Evolutionary conservation across 371 early-diverging fungal species (phyloP), one percentile per base, ranked within the genome.

Genomic region (Funneliformis caledonium): DNA sequence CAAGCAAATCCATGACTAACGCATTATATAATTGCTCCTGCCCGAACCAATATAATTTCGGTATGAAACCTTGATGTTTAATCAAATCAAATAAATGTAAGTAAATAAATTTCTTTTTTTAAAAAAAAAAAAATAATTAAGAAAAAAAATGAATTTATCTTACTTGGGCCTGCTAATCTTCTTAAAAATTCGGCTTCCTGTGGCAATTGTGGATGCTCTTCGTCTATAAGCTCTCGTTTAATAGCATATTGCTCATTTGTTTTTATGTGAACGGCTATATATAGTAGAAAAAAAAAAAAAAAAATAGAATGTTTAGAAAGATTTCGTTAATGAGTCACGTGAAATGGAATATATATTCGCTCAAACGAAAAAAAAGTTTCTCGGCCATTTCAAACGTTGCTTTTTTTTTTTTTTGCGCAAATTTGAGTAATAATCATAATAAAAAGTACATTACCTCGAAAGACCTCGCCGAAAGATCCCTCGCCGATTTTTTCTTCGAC

Each of bases 1-100:
- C 99, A 45, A 99, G 92, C 62, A 99, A 88, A 84, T 99, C 99
- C 83, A 99, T 95, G 76, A 98, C 94, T 56, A 97, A 88, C 16
- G 95, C 90, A 84, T 96, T 93, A 86, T 95, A 95, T 7, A 92
- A 89, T 8, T 95, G 96, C 85, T 97, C 96, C 81, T 93, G 93
- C 33, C 98, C 98, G 89, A 93, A 97, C 89, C 97, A 97, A 83
- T 96, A 94, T 33, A 92, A 91, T 26, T 83, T 86, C 3, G 98
- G 96, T 60, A 97, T 92, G 64, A 97, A 96, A 81, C 83, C 92
- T 79, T 48, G 31, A 48, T 59, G 6, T 42, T 22, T 11, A 77
- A 14, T 11, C 9, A 64, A 11, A 16, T 68, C 48, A 37, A 52
- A 67, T 5, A 16, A 52, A 11, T 11, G 16, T 26, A 22, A 37